phyloP scores from a whole-genome alignment of 768 basidiomycete species.

The Psilocybe subaeruginosa region DNA sequence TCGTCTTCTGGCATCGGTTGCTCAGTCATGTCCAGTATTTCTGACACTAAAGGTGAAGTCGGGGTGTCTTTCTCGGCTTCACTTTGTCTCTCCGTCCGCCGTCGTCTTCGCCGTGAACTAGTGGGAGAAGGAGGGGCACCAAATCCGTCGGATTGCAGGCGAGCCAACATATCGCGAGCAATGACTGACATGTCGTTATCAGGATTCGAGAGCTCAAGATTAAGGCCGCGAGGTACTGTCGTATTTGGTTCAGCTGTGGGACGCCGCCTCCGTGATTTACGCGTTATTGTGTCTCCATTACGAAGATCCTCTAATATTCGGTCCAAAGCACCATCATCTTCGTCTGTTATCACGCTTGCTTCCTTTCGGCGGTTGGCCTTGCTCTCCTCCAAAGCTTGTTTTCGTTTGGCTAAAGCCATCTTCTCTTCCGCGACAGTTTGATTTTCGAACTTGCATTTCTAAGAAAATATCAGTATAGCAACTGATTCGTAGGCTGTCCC shows the following conservation, averaged over 20 bases:
- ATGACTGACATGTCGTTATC: slow-evolving; percentile 54
- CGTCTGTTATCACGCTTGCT: slow-evolving; percentile 43
- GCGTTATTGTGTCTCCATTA: slow-evolving; percentile 66
- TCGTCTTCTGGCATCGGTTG: slow-evolving; percentile 19
- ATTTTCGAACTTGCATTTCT: slow-evolving; percentile 92
- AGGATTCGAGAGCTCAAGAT: slow-evolving; percentile 36
- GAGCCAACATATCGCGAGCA: slow-evolving; percentile 78
- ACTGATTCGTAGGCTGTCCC: not conserved
- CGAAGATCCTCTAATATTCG: slow-evolving; percentile 71
- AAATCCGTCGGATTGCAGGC: slow-evolving; percentile 74
- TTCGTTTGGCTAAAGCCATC: slow-evolving; percentile 67
- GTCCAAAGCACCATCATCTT: slow-evolving; percentile 67
- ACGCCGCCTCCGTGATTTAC: slow-evolving; percentile 55
- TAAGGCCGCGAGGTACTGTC: slow-evolving; percentile 35
- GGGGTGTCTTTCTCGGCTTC: slow-evolving; percentile 30
- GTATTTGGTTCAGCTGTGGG: slow-evolving; percentile 38
- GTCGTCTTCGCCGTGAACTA: slow-evolving; percentile 43
- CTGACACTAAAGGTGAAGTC: slow-evolving; percentile 33
- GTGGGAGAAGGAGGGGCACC: slow-evolving; percentile 54
- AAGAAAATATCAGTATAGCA: not conserved
- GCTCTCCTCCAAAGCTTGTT: slow-evolving; percentile 66
- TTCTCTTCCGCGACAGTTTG: slow-evolving; percentile 73
- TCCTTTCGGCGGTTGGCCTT: slow-evolving; percentile 57
- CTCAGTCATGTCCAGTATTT: slow-evolving; percentile 33
- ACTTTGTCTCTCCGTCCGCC: slow-evolving; percentile 33